Base-by-base conservation (phyloP, 345 rosid species). In the Cardamine occulta region DNA sequence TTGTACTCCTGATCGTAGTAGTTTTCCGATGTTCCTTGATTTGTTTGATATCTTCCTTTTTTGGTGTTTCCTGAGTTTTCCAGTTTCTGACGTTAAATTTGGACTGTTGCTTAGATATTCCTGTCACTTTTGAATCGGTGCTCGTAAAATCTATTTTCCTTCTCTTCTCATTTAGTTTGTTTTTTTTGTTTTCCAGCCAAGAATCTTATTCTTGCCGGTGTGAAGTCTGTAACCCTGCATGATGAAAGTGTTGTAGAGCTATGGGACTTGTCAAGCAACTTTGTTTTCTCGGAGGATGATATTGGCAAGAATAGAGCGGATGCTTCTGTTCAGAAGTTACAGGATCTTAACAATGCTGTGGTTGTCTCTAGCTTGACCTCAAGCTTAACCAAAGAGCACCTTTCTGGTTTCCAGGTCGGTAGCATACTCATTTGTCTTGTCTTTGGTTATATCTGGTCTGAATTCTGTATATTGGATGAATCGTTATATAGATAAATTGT, bases 171-270 rank as follows among this genome's bases (percentile, higher is more conserved):
- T 62, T 21, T 0, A 2, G 18, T 59, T 63, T 28, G 1, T 26
- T 19, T 8, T 4, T 3, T 6, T 17, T 45, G 35, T 17, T 24
- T 29, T 81, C 81, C 89, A 96, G 99, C 99, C 9, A 96, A 96
- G 85, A 96, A 96, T 80, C 97, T 96, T 29, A 80, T 93, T 66
- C 96, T 96, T 54, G 98, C 98, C 61, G 99, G 99, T 62, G 99
- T 93, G 55, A 96, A 96, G 90, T 96, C 98, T 47, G 95, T 96
- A 70, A 89, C 98, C 11, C 77, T 96, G 85, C 99, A 96, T 54
- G 99, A 96, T 79, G 96, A 90, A 78, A 88, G 86, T 18, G 75
- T 45, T 8, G 94, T 93, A 35, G 96, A 93, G 83, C 77, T 87
- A 63, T 96, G 98, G 99, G 99, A 96, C 81, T 79, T 96, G 81